These are phyloP conservation scores for Glycine latifolia DNA, from an alignment of 306 rosid species.

Conservation along the genomic window DNA sequence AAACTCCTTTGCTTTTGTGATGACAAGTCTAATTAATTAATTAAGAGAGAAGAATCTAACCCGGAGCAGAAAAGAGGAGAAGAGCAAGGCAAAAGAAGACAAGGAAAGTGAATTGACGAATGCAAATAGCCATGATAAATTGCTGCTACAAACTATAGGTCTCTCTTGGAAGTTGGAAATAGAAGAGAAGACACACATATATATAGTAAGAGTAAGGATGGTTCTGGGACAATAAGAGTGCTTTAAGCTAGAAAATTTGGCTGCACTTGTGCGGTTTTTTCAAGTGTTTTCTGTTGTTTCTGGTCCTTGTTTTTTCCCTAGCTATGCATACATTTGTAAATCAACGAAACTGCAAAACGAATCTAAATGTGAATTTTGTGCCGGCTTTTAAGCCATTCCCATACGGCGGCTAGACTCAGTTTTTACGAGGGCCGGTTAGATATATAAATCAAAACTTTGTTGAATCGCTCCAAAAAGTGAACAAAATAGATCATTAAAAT, in stretches of 20 bases:
- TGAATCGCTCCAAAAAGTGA: neutral
- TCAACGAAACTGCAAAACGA: neutral
- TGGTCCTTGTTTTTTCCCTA: neutral
- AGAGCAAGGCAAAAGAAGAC: conserved; percentile 15
- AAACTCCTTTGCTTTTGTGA: neutral
- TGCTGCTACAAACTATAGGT: neutral
- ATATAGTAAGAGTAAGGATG: neutral
- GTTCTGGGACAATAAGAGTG: neutral
- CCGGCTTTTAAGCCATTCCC: neutral
- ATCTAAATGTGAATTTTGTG: neutral
- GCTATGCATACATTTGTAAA: neutral
- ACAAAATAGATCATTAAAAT: too few species aligned
- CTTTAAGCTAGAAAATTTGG: neutral
- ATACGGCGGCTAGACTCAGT: neutral
- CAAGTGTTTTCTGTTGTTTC: neutral
- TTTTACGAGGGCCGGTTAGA: neutral
- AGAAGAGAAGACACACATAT: neutral
- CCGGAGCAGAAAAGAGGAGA: neutral
- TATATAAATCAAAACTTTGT: neutral
- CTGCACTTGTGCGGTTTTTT: neutral
- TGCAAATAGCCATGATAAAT: neutral
- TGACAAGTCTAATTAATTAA: neutral
- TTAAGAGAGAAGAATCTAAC: conserved; percentile 10
- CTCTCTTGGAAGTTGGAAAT: neutral
- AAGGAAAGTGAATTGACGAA: neutral